Evolutionary conservation across 2,329 filamentous ascomycete species (phyloP), one percentile per base, ranked within the genome.

Genomic region (Ophiognomonia clavigignenti-juglandacearum): DNA sequence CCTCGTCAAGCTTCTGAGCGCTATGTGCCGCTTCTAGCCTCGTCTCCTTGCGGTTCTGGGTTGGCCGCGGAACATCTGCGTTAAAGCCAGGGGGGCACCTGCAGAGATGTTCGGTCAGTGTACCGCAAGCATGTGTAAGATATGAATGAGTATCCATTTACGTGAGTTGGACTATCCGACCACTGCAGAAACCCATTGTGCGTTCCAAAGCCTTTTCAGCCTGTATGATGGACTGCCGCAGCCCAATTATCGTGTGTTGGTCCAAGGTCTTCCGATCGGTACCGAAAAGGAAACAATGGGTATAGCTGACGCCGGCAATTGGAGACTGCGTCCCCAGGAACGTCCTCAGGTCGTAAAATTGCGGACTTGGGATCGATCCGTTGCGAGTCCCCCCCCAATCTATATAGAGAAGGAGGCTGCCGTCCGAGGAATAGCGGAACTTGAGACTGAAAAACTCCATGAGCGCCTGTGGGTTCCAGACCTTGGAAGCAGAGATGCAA

Each of bases 401-500:
- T 18, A 39, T 16, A 6, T 47, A 43, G 9, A 42, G 34, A 31
- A 27, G 9, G n/a, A 50, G 24, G 24, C 23, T 32, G 4, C 29
- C 44, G 9, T 16, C 24, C 10, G 39, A 13, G n/a, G 29, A 18
- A 16, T 50, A 47, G 27, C 39, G 37, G 39, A 50, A 31, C 4
- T 50, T 43, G 36, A 47, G 44, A 19, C 35, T 47, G 20, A 20
- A 50, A 29, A 45, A 50, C 16, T 50, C 48, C 13, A 50, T 35
- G 2, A 50, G 16, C 13, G 39, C 19, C 10, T 39, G 16, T 4
- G 10, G 10, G 23, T 43, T 11, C 48, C 39, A 47, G 4, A 22
- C 4, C 27, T 44, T 50, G 22, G 48, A 41, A 6, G 26, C 14
- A 3, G 36, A 29, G 31, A 50, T 47, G 36, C 44, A 50, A 13